A percentile compares a stretch with the other conserved stretches of the same genome.
phyloP scores from a whole-genome alignment of 1,139 yeast genomes.

The Candida anutae region DNA sequence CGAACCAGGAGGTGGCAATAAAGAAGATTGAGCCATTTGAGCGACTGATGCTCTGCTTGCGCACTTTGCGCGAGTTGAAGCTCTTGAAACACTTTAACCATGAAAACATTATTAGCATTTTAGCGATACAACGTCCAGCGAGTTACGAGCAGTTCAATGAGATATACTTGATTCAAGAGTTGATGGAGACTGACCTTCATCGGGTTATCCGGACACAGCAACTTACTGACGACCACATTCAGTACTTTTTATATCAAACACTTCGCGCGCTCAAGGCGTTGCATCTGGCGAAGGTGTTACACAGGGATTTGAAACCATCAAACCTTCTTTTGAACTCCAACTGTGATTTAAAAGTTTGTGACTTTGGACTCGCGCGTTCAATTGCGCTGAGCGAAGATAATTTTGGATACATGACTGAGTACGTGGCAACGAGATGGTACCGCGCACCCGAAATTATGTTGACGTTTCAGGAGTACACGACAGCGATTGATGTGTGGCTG shows the following conservation, averaged over 20 bases:
- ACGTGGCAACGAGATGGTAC: slow-evolving; percentile 97
- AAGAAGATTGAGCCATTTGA: slow-evolving; percentile 93
- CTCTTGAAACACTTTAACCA: slow-evolving; percentile 80
- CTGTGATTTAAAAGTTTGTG: slow-evolving; percentile 91
- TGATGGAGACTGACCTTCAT: slow-evolving; percentile 94
- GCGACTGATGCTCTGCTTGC: slow-evolving; percentile 80
- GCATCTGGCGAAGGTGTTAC: slow-evolving; percentile 88
- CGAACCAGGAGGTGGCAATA: slow-evolving; percentile 87
- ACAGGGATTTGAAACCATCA: slow-evolving; percentile 88
- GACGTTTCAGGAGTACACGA: slow-evolving; percentile 85
- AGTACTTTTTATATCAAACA: slow-evolving; percentile 87
- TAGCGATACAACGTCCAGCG: slow-evolving; percentile 86
- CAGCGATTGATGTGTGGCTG: slow-evolving; percentile 95
- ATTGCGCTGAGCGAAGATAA: slow-evolving; percentile 45
- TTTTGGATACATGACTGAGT: slow-evolving; percentile 83
- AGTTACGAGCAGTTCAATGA: slow-evolving; percentile 71
- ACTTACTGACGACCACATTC: slow-evolving; percentile 86
- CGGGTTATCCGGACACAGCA: slow-evolving; percentile 82
- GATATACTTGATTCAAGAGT: slow-evolving; percentile 87
- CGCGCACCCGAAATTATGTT: slow-evolving; percentile 97
- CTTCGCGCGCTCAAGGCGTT: slow-evolving; percentile 82
- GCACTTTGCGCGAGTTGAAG: slow-evolving; percentile 87
- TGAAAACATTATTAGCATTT: slow-evolving; percentile 84
- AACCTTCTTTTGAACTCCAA: slow-evolving; percentile 81
- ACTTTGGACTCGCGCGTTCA: slow-evolving; percentile 82